Percentiles rank a stretch among this genome's conserved stretches.
Conservation (phyloP, 495 filamentous ascomycete genomes). For the Halenospora varia region DNA sequence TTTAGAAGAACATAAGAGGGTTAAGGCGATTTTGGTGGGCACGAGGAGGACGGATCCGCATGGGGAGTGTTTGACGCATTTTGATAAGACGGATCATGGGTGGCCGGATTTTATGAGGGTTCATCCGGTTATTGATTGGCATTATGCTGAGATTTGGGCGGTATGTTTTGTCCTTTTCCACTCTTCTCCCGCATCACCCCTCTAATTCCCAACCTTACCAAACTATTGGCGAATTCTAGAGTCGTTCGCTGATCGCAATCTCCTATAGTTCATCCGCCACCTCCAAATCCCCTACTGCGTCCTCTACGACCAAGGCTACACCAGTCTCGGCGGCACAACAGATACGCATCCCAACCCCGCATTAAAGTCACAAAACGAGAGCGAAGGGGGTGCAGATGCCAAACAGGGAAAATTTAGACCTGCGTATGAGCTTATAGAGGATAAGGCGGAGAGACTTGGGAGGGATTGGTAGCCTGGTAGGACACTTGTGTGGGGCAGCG, state of each 20-base stretch:
- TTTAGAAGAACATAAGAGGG: constrained; percentile 51
- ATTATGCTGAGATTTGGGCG: constrained; percentile 92
- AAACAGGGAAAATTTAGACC: constrained; percentile 55
- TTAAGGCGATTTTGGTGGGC: constrained; percentile 88
- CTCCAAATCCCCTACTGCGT: constrained; percentile 74
- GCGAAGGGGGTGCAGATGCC: constrained; percentile 18
- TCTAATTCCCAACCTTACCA: not conserved
- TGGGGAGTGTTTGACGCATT: constrained; percentile 69
- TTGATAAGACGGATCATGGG: constrained; percentile 79
- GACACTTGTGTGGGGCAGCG: no score
- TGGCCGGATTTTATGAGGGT: constrained; percentile 93
- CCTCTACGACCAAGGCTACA: constrained; percentile 79
- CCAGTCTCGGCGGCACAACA: constrained; percentile 79
- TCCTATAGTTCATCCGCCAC: constrained; percentile 79
- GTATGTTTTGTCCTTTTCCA: constrained; percentile 44
- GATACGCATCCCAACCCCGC: constrained; percentile 90
- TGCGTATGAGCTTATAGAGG: constrained; percentile 81
- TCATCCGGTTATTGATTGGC: constrained; percentile 96
- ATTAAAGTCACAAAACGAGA: constrained; percentile 48
- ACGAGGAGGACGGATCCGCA: constrained; percentile 92
- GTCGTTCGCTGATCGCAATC: constrained; percentile 11
- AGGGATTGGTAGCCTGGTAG: no score
- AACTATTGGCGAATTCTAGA: not conserved
- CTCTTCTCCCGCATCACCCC: not conserved
- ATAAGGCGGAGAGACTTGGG: constrained; percentile 81